These are phyloP conservation scores for Pachyrhizus erosus DNA, from an alignment of 306 rosid genomes.

Conservation along the genomic window DNA sequence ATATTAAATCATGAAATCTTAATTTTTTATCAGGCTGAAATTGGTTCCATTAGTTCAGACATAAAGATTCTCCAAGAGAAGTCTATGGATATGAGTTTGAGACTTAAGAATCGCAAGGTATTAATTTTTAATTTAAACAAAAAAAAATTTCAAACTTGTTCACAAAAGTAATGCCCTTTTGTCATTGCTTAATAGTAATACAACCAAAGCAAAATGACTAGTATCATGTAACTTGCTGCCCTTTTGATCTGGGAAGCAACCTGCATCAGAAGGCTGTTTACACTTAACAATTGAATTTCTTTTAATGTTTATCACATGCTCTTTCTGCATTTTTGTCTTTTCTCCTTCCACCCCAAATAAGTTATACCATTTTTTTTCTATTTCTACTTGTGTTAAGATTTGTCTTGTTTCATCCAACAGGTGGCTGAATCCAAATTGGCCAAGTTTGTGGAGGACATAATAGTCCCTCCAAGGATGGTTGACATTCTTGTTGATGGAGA, in stretches of 20 bases:
- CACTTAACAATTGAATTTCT: constrained; percentile 20
- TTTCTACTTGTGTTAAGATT: constrained; percentile 25
- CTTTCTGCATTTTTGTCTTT: neutral
- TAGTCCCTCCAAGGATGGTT: constrained; percentile 97
- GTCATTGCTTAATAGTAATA: constrained; percentile 14
- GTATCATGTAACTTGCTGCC: neutral
- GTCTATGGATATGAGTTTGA: constrained; percentile 96
- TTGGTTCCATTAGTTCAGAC: constrained; percentile 98
- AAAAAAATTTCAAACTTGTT: constrained; percentile 8
- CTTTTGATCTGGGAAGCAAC: constrained; percentile 12
- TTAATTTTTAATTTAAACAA: constrained; percentile 1
- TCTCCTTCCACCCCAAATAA: neutral
- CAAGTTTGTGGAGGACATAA: constrained; percentile 94
- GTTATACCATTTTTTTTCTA: constrained; percentile 4
- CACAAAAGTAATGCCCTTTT: constrained; percentile 4
- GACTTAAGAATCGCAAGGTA: constrained; percentile 99
- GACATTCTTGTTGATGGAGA: constrained; percentile 91
- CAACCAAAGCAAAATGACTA: neutral
- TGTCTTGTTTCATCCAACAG: constrained; percentile 53
- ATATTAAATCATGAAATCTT: constrained; percentile 31
- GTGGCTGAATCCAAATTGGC: constrained; percentile 95
- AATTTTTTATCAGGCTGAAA: constrained; percentile 67
- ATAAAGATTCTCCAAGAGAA: constrained; percentile 96
- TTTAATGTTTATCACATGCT: constrained; percentile 12
- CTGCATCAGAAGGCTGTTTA: constrained; percentile 28